Base-by-base conservation (phyloP, 2,329 filamentous ascomycete species). In the Ambrosiella cleistominuta region DNA sequence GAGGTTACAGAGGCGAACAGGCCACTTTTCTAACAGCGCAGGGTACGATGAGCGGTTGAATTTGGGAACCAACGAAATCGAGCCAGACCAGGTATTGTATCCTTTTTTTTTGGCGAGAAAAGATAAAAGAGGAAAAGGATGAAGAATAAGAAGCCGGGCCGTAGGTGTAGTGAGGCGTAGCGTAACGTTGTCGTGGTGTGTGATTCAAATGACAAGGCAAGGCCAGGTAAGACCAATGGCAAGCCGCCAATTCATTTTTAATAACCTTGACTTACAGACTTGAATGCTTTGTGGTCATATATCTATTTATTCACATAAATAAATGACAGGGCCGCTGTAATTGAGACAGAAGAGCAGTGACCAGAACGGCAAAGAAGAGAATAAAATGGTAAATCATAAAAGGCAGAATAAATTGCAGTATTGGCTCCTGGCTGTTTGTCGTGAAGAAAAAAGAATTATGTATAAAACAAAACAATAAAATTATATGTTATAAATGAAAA, bases 1-100 rank as follows among this genome's bases (percentile, higher is more conserved):
- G 53, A 55, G 38, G 53, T 55, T 44, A 39, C 38, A 55, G 47
- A 51, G 27, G 17, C 7, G 47, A 51, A 51, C 47, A 51, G 47
- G 47, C 47, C 47, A 51, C 47, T 51, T 47, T 7, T 51, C n/a
- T 9, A 19, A 51, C 47, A 35, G 47, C 17, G 13, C 17, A 51
- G 19, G 47, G 47, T 27, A n/a, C 8, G 17, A n/a, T 51, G 47
- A 19, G 12, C 7, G 13, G 15, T 12, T 36, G 11, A 51, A 51
- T 7, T 1, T 11, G 9, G 8, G 15, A 51, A 8, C 17, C 35
- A 19, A 35, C 27, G 3, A 15, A 17, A 17, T 47, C 11, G 11
- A 47, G 44, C 13, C n/a, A 15, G n/a, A 11, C 44, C n/a, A 13
- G 6, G 44, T 17, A 47, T 17, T 19, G 17, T 51, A 51, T 27